Evolutionary conservation across 441 rosid genomes (phyloP).

Genomic region (Kokia cookei): DNA sequence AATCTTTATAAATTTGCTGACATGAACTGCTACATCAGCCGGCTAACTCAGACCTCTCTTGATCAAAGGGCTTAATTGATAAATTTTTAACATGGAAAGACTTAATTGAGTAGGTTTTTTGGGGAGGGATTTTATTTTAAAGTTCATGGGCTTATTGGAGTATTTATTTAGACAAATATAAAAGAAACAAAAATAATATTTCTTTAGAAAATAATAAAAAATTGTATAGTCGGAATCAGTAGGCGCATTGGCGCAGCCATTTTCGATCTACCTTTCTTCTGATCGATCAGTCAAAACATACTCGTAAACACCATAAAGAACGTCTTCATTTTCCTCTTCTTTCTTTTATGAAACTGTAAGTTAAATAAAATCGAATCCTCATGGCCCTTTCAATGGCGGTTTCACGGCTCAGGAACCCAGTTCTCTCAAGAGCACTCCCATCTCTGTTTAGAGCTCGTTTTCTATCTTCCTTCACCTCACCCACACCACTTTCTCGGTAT

Average conservation of each 20-base stretch:
- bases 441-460: slow-evolving; percentile 64
- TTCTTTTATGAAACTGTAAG: neutral
- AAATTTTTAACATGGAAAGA: no score
- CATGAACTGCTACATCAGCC: no score
- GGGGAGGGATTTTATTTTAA: no score
- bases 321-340: neutral
- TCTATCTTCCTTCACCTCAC: slow-evolving; percentile 38
- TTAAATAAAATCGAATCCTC: neutral
- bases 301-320: neutral
- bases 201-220: neutral
- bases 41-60: neutral
- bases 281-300: neutral
- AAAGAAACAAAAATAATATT: no score
- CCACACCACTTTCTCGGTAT: slow-evolving; percentile 54
- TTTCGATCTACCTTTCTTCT: neutral
- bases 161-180: no score
- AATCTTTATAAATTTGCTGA: no score
- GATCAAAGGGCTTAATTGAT: neutral
- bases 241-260: slow-evolving; percentile 1
- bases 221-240: neutral
- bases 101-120: no score
- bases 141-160: no score
- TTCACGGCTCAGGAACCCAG: slow-evolving; percentile 72
- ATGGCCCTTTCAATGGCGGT: slow-evolving; percentile 56
- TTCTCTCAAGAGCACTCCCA: slow-evolving; percentile 50